phyloP scores from a whole-genome alignment of 1,284 basidiomycete genomes.

The Thecaphora frezii region DNA sequence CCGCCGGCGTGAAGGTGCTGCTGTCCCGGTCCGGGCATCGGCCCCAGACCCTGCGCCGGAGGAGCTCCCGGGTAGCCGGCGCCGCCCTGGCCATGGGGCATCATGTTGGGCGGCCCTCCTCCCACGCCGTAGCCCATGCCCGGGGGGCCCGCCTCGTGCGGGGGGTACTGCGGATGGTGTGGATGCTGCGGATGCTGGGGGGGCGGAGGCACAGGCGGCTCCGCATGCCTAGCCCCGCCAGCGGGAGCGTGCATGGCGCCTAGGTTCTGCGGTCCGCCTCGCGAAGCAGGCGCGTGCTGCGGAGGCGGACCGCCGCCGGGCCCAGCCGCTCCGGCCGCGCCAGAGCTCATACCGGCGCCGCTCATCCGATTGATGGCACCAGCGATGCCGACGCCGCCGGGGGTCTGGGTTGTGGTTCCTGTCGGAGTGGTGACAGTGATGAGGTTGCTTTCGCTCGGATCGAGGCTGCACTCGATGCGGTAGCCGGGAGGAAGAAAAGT shows the following conservation, averaged over 20 bases:
- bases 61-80: slow-evolving; percentile 11
- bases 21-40: slow-evolving; percentile 10
- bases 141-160: slow-evolving; percentile 17
- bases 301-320: slow-evolving; percentile 6
- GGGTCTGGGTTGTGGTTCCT: slow-evolving; percentile 70
- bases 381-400: slow-evolving; percentile 55
- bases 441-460: slow-evolving; percentile 68
- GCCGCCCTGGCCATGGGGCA: slow-evolving; percentile 15
- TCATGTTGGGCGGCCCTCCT: slow-evolving; percentile 22
- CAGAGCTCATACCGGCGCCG: slow-evolving; percentile 14
- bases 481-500: slow-evolving; percentile 96
- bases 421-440: slow-evolving; percentile 94
- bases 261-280: slow-evolving; percentile 8
- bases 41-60: not conserved
- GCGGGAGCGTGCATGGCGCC: slow-evolving; percentile 29
- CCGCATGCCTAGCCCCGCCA: slow-evolving; percentile 20
- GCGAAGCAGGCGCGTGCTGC: slow-evolving; percentile 11
- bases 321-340: slow-evolving; percentile 13
- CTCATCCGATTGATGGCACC: slow-evolving; percentile 56
- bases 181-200: slow-evolving; percentile 25
- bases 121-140: slow-evolving; percentile 23
- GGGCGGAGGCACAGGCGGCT: slow-evolving; percentile 14
- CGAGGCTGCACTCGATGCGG: slow-evolving; percentile 82
- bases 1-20: slow-evolving; percentile 11
- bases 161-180: slow-evolving; percentile 9